Evolutionary conservation across 306 rosid species (phyloP).

Genomic region (Notholithocarpus densiflorus): DNA sequence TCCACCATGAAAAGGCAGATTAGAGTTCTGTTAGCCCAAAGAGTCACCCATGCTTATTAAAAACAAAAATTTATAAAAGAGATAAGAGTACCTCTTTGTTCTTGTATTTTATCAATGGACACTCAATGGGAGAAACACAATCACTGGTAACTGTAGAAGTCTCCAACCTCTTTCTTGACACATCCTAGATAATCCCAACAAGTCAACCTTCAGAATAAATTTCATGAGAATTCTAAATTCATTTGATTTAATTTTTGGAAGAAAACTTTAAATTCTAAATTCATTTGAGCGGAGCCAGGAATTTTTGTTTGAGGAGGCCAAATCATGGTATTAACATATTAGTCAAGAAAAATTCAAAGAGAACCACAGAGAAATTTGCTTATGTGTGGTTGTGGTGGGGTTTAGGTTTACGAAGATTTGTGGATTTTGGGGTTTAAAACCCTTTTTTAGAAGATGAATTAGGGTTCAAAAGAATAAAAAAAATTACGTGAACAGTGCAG

Average conservation of each 20-base stretch:
- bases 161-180: slow-evolving; percentile 46
- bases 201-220: slow-evolving; percentile 39
- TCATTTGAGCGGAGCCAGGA: no score
- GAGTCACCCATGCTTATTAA: slow-evolving; percentile 10
- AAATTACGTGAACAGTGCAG: no score
- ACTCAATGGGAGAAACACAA: slow-evolving; percentile 42
- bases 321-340: no score
- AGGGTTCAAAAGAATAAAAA: no score
- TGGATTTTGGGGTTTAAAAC: no score
- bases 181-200: slow-evolving; percentile 63
- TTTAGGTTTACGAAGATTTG: no score
- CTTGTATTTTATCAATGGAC: slow-evolving; percentile 57
- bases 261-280: background rate
- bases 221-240: slow-evolving; percentile 21
- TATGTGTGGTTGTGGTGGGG: no score
- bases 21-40: slow-evolving; percentile 10
- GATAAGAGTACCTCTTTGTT: slow-evolving; percentile 57
- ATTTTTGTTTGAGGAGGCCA: no score
- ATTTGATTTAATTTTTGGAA: slow-evolving; percentile 14
- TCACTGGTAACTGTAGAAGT: slow-evolving; percentile 44
- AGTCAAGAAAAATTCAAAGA: no score
- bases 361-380: no score
- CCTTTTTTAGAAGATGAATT: no score
- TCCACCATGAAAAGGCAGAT: background rate
- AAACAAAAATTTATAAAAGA: slow-evolving; percentile 14